These are phyloP conservation scores for Pythium pectinolyticum DNA, from an alignment of 352 stramenopile species.

Conservation along the genomic window DNA sequence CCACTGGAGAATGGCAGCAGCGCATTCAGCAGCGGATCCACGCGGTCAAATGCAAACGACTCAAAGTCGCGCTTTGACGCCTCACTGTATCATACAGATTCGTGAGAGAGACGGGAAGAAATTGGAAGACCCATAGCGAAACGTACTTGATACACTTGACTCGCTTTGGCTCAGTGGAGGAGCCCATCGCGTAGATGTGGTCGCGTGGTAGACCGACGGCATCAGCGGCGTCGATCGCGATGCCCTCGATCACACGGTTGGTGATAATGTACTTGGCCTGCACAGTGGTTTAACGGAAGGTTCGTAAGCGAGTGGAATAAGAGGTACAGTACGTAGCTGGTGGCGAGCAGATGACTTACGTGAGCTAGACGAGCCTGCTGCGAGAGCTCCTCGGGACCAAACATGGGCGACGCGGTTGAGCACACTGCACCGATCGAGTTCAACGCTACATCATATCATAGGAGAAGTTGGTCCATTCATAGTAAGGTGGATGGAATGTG, in stretches of 20 bases:
- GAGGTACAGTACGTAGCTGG: neutral
- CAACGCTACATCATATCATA: constrained; percentile 38
- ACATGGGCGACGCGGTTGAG: constrained; percentile 61
- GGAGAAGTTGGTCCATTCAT: no score
- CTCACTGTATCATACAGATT: constrained; percentile 36
- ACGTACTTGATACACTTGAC: constrained; percentile 61
- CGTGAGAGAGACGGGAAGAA: no score
- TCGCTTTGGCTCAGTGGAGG: constrained; percentile 14
- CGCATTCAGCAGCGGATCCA: constrained; percentile 31
- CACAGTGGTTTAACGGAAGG: neutral
- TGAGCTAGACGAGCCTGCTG: constrained; percentile 47
- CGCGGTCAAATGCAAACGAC: constrained; percentile 46
- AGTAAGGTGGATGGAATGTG: no score
- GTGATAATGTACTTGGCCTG: constrained; percentile 59
- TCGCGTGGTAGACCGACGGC: constrained; percentile 31
- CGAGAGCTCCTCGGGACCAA: constrained; percentile 46
- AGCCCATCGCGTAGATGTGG: constrained; percentile 53
- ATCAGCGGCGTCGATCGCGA: constrained; percentile 42
- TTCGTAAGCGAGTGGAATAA: neutral
- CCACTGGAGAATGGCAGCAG: constrained; percentile 91
- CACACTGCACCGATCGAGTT: constrained; percentile 51
- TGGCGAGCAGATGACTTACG: constrained; percentile 10
- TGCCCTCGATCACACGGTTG: constrained; percentile 46
- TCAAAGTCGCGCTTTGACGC: constrained; percentile 36
- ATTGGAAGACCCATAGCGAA: constrained; percentile 44